These are phyloP conservation scores for Aspergillus coremiiformis DNA, from an alignment of 495 filamentous ascomycete genomes.

Conservation along the genomic window DNA sequence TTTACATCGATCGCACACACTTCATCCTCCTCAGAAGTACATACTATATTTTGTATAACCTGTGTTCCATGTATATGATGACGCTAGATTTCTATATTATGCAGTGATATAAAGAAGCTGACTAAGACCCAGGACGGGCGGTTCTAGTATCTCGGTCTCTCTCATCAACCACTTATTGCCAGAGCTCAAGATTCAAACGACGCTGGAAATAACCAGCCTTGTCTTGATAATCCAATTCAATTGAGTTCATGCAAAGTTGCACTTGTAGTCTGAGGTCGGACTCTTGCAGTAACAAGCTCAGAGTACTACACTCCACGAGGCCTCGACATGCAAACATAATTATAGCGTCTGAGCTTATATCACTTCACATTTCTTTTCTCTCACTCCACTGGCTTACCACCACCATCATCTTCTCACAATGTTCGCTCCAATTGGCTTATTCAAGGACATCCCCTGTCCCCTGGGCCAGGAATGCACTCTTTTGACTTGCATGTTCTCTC, in stretches of 20 bases:
- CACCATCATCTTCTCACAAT: conserved; percentile 38
- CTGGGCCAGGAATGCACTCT: conserved; percentile 47
- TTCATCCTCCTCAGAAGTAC: not conserved
- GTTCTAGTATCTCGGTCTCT: too few relatives aligned
- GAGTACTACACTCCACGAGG: too few relatives aligned
- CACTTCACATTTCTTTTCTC: not conserved
- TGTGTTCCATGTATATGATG: not conserved
- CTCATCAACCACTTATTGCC: too few relatives aligned
- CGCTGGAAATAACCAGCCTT: too few relatives aligned
- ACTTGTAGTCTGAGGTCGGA: too few relatives aligned
- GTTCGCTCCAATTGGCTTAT: conserved; percentile 59
- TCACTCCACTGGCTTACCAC: conserved; percentile 5
- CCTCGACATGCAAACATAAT: too few relatives aligned
- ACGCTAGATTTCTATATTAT: not conserved
- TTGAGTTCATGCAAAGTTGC: too few relatives aligned
- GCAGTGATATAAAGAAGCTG: not conserved
- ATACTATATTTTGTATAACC: not conserved
- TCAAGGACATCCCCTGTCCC: conserved; percentile 60
- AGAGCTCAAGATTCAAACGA: too few relatives aligned
- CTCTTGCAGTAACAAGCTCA: too few relatives aligned
- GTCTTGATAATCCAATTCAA: too few relatives aligned
- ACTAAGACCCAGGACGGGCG: not conserved
- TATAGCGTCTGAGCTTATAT: not conserved
- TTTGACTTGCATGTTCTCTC: conserved; percentile 55
- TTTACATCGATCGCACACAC: too few relatives aligned